Conservation (phyloP, 1,284 basidiomycete species). For the Heterobasidion irregulare region DNA sequence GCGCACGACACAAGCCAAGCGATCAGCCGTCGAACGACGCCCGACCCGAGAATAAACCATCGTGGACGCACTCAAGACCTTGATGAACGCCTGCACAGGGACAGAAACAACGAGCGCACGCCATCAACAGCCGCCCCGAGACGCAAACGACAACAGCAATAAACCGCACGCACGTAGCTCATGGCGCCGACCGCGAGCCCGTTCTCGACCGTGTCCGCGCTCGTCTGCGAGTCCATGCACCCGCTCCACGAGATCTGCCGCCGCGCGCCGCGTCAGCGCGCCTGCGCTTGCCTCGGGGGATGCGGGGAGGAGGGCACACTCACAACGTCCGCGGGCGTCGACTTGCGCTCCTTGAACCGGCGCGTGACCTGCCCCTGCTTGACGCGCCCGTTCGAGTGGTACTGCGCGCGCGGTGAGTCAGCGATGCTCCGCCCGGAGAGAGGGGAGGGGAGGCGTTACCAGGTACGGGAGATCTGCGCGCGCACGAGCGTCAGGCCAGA, state of each 20-base stretch:
- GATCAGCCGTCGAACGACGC: too few species aligned
- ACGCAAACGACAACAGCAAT: neutral
- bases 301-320: too few species aligned
- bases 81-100: constrained; percentile 56
- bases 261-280: too few species aligned
- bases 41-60: too few species aligned
- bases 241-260: constrained; percentile 73
- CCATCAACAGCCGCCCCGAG: neutral
- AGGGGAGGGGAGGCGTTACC: constrained; percentile 24
- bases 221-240: constrained; percentile 91
- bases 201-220: constrained; percentile 80
- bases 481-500: neutral
- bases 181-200: constrained; percentile 86
- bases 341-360: constrained; percentile 22
- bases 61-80: constrained; percentile 36
- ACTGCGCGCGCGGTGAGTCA: constrained; percentile 27
- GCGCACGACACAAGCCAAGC: neutral
- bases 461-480: constrained; percentile 51
- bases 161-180: constrained; percentile 49
- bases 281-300: too few species aligned
- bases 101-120: neutral
- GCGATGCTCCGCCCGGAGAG: neutral
- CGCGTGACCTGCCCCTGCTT: constrained; percentile 40
- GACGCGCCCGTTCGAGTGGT: constrained; percentile 48
- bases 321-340: constrained; percentile 44